A percentile compares a stretch with the other conserved stretches of the same genome.
phyloP scores from a whole-genome alignment of 345 rosid species.

The Hirschfeldia incana region DNA sequence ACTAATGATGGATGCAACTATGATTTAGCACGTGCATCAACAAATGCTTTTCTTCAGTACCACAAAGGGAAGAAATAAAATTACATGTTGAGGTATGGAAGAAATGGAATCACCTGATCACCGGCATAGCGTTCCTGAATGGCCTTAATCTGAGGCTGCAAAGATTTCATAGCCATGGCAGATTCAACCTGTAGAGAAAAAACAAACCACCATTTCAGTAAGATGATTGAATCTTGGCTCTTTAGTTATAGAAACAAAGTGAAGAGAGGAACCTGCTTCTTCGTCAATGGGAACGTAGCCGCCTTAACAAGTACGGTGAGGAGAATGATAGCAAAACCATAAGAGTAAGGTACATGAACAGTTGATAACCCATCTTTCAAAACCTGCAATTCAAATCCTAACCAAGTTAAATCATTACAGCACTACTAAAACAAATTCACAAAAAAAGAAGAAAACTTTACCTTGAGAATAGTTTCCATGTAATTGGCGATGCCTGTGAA shows the following conservation, averaged over 20 bases:
- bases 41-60: background rate
- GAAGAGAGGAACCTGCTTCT: conserved; percentile 68
- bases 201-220: background rate
- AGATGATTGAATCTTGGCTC: background rate
- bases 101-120: conserved; percentile 61
- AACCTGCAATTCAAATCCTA: conserved; percentile 51
- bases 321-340: conserved; percentile 91
- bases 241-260: background rate
- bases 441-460: background rate
- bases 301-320: conserved; percentile 91
- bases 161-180: conserved; percentile 87
- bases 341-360: conserved; percentile 74
- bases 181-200: conserved; percentile 73
- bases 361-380: conserved; percentile 76
- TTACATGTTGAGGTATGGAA: background rate
- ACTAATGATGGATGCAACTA: background rate
- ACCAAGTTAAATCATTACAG: background rate
- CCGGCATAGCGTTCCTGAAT: conserved; percentile 83
- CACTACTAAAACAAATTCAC: background rate
- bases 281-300: conserved; percentile 89
- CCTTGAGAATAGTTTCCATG: conserved; percentile 90
- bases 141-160: conserved; percentile 92
- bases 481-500: conserved; percentile 73
- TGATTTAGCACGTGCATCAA: background rate
- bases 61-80: background rate